These are phyloP conservation scores for Metschnikowia peoriensis DNA, from an alignment of 805 yeast species.

Conservation along the genomic window DNA sequence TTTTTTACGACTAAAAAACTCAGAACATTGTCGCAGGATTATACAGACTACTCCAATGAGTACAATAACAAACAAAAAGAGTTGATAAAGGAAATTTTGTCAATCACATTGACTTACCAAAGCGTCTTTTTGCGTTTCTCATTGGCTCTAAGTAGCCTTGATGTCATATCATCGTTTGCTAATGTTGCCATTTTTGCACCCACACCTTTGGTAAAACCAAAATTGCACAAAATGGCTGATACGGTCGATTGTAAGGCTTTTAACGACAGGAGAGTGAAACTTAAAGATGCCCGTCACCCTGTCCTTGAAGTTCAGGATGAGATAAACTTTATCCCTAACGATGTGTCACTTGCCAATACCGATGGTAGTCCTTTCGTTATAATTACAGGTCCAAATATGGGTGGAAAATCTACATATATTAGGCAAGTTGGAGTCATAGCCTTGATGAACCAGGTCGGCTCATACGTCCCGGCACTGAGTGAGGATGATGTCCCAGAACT, in stretches of 20 bases:
- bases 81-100: constrained; percentile 78
- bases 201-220: constrained; percentile 74
- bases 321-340: constrained; percentile 86
- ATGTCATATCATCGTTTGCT: constrained; percentile 83
- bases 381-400: constrained; percentile 97
- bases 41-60: constrained; percentile 55
- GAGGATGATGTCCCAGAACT: constrained; percentile 54
- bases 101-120: constrained; percentile 76
- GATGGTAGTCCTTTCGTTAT: constrained; percentile 64
- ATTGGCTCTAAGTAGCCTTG: constrained; percentile 65
- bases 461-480: constrained; percentile 75
- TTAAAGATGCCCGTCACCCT: constrained; percentile 88
- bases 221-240: constrained; percentile 52
- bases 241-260: constrained; percentile 21
- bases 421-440: constrained; percentile 87
- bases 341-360: constrained; percentile 58
- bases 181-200: constrained; percentile 79
- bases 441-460: constrained; percentile 84
- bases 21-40: constrained; percentile 56
- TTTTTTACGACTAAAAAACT: constrained; percentile 77
- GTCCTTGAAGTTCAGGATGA: constrained; percentile 92
- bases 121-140: constrained; percentile 74
- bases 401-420: constrained; percentile 93
- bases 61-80: constrained; percentile 75
- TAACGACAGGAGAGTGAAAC: constrained; percentile 45